A percentile compares a stretch with the other conserved stretches of the same genome.
Conservation (phyloP, 805 yeast species). For the Metschnikowia lochheadii region DNA sequence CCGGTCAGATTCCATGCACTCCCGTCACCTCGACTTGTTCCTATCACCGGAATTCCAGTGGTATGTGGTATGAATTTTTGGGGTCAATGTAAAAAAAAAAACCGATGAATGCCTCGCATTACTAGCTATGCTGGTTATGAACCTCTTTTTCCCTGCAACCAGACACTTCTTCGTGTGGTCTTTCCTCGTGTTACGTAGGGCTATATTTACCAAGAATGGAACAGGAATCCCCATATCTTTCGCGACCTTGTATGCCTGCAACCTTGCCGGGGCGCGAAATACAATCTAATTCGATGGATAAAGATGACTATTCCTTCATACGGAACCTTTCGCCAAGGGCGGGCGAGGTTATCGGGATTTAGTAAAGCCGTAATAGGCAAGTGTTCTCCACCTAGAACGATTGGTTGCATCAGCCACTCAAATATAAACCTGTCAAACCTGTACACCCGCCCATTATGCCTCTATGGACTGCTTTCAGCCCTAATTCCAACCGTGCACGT, state of each 20-base stretch:
- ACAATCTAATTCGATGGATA: conserved; percentile 1
- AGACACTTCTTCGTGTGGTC: too few relatives aligned
- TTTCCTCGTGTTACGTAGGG: background rate
- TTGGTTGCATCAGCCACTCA: too few relatives aligned
- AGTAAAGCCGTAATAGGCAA: background rate
- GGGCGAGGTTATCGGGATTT: background rate
- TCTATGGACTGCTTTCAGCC: too few relatives aligned
- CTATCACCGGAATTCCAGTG: background rate
- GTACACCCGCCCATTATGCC: too few relatives aligned
- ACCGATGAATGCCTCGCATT: too few relatives aligned
- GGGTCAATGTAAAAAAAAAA: background rate
- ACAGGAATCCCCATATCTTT: conserved; percentile 1
- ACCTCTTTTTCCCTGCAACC: too few relatives aligned
- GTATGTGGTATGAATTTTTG: background rate
- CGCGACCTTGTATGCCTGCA: conserved; percentile 1
- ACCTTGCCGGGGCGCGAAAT: background rate
- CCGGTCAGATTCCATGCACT: background rate
- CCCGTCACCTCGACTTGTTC: background rate
- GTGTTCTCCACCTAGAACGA: too few relatives aligned
- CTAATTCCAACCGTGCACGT: background rate
- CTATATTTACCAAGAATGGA: background rate
- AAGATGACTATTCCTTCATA: background rate
- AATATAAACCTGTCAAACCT: too few relatives aligned
- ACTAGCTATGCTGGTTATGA: too few relatives aligned
- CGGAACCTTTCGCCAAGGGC: background rate